Evolutionary conservation across 192 early-diverging fungal genomes (phyloP).

Genomic region (Gonapodya sp.): DNA sequence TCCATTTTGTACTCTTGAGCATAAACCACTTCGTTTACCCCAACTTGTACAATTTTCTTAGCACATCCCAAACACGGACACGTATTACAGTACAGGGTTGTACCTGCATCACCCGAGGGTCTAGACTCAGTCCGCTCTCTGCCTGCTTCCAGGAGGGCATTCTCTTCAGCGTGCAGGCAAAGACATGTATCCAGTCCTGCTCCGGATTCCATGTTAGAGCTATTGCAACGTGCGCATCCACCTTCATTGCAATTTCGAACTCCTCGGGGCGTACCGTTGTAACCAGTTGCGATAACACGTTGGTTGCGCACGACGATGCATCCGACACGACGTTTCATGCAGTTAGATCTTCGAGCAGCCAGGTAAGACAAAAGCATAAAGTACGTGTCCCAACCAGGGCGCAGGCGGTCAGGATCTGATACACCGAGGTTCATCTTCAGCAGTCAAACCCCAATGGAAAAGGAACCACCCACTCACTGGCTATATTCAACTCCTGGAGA

Average conservation of each 20-base stretch:
- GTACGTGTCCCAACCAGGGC: constrained; percentile 92
- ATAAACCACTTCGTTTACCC: constrained; percentile 88
- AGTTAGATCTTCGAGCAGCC: constrained; percentile 83
- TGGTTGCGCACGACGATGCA: constrained; percentile 82
- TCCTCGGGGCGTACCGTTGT: constrained; percentile 93
- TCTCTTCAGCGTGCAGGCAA: constrained; percentile 98
- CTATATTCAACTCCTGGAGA: constrained; percentile 21
- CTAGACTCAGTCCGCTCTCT: constrained; percentile 62
- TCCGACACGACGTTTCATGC: constrained; percentile 97
- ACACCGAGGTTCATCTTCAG: constrained; percentile 33
- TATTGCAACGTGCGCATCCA: constrained; percentile 89
- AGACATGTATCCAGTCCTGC: constrained; percentile 74
- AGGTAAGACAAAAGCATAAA: constrained; percentile 92
- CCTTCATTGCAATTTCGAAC: constrained; percentile 90
- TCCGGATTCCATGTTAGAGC: constrained; percentile 60
- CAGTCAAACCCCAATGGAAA: background rate
- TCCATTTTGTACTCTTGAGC: constrained; percentile 80
- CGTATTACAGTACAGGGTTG: constrained; percentile 93
- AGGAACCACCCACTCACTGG: background rate
- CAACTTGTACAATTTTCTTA: constrained; percentile 92
- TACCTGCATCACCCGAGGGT: background rate
- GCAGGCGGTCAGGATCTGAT: constrained; percentile 58
- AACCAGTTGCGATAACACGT: constrained; percentile 93
- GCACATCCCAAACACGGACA: constrained; percentile 77
- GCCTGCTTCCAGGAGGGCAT: constrained; percentile 93